phyloP scores from a whole-genome alignment of 2,329 filamentous ascomycete genomes.

The Curvularia spicifera region DNA sequence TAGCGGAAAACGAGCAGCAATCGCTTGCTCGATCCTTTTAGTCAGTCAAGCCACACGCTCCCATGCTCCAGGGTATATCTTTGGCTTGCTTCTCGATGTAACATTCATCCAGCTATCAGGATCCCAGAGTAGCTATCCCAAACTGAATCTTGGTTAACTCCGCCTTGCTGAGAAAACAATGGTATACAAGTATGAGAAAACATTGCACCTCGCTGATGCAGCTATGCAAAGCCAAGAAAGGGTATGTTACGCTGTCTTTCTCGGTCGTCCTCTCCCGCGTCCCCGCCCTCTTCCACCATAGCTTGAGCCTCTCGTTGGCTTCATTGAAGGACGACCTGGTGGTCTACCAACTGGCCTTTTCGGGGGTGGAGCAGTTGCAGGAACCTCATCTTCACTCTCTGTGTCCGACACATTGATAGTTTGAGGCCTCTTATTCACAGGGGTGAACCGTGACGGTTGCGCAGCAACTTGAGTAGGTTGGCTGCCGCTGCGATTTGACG shows the following conservation, averaged over 20 bases:
- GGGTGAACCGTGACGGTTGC: conserved; percentile 26
- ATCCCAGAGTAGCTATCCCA: background rate
- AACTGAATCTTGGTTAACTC: background rate
- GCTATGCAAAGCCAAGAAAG: background rate
- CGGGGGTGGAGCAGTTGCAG: conserved; percentile 33
- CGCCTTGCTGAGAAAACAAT: conserved; percentile 4
- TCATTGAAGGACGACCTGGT: conserved; percentile 28
- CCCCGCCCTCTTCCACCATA: conserved; percentile 30
- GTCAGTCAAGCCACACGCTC: background rate
- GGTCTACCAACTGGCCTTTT: conserved; percentile 32
- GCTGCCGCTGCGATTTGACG: conserved; percentile 27
- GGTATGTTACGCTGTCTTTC: conserved; percentile 25
- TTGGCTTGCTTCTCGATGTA: background rate
- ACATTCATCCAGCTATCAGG: background rate
- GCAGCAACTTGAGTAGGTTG: conserved; percentile 2
- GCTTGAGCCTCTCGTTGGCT: conserved; percentile 31
- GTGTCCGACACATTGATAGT: conserved; percentile 34
- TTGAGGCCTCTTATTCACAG: conserved; percentile 28
- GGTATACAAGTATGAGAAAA: background rate
- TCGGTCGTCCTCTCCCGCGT: conserved; percentile 15
- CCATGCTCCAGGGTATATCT: background rate
- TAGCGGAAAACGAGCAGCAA: background rate
- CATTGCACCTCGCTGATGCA: background rate
- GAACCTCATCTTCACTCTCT: conserved; percentile 44
- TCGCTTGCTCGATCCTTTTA: background rate